Base-by-base conservation (phyloP, 78 protist genomes). In the Dictyostelium citrinum region DNA sequence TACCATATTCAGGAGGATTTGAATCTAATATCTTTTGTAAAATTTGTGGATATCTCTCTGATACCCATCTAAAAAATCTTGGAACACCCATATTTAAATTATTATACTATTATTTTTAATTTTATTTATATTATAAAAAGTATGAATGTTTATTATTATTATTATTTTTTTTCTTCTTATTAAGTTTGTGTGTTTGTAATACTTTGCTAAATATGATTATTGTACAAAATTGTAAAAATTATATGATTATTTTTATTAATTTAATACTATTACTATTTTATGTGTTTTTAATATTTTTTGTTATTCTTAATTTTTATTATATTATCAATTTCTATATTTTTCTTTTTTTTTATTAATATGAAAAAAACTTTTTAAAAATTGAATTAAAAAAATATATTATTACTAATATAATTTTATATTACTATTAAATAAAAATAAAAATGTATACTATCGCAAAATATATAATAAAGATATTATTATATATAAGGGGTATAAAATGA, bases 1-100 rank as follows among this genome's bases (percentile, higher is more conserved):
- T 90, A 91, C 95, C 95, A 75, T 70, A 75, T 60, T 83, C 85
- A 1, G 80, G 96, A 35, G 97, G 91, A n/a, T 70, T 49, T 3
- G 91, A 91, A 68, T 95, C 98, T 24, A 29, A 35, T 29, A 92
- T 82, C 20, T 67, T 75, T 58, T 83, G 95, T 49, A 97, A 61
- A 20, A 93, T 81, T 83, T 95, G 95, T 20, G 99, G 99, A 31
- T 96, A 98, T 97, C 96, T 98, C 14, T 93, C 83, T 5, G 97
- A 45, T 14, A 97, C 84, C 99, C 99, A 98, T n/a, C 98, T 78
- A 83, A 95, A 97, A 88, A 97, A 97, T 29, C 97, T 83, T 6
- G 99, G 99, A 14, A 98, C 97, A 61, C 97, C 97, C 97, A 95
- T 95, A 41, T 10, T 41, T 68, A 7, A 29, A 24, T 29, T 24